Conservation (phyloP, 2,329 filamentous ascomycete species). For the Fusarium sp. region DNA sequence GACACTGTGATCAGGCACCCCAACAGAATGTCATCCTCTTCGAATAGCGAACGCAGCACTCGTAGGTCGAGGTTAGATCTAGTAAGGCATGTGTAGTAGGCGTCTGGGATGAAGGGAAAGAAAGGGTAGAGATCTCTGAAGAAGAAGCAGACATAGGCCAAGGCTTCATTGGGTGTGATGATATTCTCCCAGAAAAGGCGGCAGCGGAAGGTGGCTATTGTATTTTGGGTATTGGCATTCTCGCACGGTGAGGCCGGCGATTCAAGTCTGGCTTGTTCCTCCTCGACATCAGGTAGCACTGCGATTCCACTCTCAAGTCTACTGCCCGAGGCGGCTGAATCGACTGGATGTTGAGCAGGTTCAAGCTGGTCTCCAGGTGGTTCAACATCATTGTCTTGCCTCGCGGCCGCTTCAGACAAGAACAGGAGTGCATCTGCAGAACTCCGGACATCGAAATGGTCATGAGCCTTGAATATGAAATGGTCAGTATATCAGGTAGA, state of each 20-base stretch:
- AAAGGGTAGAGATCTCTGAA: conserved; percentile 15
- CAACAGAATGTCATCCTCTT: conserved; percentile 8
- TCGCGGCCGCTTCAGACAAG: not conserved
- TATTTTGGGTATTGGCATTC: not conserved
- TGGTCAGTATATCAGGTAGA: not conserved
- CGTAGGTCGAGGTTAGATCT: not conserved
- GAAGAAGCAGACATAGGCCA: conserved; percentile 7
- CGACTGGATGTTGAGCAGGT: not conserved
- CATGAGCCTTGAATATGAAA: not conserved
- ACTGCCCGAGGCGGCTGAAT: not conserved
- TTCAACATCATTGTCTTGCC: not conserved
- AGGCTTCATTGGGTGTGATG: conserved; percentile 1
- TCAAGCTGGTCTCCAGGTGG: not conserved
- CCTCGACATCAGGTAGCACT: not conserved
- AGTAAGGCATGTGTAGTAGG: conserved; percentile 7
- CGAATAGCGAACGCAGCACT: not conserved
- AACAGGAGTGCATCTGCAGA: conserved; percentile 15
- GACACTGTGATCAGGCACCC: conserved; percentile 10
- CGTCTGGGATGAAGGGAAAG: conserved; percentile 13
- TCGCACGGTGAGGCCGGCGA: not conserved
- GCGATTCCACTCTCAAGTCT: not conserved
- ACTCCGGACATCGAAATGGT: not conserved
- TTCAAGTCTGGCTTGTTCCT: not conserved
- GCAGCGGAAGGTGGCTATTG: not conserved
- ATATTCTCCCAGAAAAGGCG: conserved; percentile 13